Evolutionary conservation across 2,329 filamentous ascomycete species (phyloP), one percentile per base, ranked within the genome.

Genomic region (Xylariales sp.): DNA sequence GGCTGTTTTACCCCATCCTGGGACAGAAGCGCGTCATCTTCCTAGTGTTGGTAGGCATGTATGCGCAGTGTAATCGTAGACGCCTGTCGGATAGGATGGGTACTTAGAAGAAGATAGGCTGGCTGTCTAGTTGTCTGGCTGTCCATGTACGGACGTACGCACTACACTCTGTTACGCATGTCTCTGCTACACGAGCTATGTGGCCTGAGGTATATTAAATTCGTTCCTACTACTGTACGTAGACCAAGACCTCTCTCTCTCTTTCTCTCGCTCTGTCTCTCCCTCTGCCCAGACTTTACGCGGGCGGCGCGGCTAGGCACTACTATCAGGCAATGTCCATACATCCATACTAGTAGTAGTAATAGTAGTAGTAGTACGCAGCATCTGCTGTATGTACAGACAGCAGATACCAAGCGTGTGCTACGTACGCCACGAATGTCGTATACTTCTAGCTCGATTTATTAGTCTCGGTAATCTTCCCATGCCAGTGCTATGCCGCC

Each of bases 261-360:
- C 23, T 23, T 23, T 23, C 23, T 23, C 23, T 23, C 23, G 23
- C 23, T 23, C 23, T 23, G 23, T 23, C 23, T 23, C 23, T 23
- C 23, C 23, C 23, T 23, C 23, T 46, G 57, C 49, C 53, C 55
- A 55, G 53, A 50, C 64, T 62, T 67, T 67, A 53, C 60, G 67
- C 67, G 67, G 67, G 45, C 67, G 56, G 41, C 67, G 67, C 67
- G 67, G 67, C 67, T 69, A 67, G 23, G 56, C 53, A 59, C 36
- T 39, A 39, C 36, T 23, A 23, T 23, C 23, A 23, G 23, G 23
- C 23, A 23, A 23, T 23, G 23, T 23, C 23, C 23, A 23, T 23
- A 23, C 23, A 23, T 23, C 23, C 23, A 23, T 23, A 23, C 23
- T 23, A 23, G 1, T 23, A 23, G 23, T 23, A 23, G 23, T 23